A percentile compares a stretch with the other conserved stretches of the same genome.
phyloP scores from a whole-genome alignment of 176 grass and related monocot genomes.

The Musa troglodytarum region DNA sequence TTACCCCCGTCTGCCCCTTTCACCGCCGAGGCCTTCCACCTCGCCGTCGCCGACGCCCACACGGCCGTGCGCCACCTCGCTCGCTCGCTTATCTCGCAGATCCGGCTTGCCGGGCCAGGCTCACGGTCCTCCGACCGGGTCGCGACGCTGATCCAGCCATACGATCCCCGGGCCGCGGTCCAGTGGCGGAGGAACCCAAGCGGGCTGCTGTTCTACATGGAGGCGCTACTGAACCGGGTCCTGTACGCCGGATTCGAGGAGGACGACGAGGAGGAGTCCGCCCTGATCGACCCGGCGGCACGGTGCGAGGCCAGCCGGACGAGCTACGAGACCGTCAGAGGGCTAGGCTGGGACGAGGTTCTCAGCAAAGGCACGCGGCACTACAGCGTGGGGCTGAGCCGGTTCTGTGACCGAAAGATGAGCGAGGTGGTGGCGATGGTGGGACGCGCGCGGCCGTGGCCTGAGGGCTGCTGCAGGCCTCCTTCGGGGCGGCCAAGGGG shows the following conservation, averaged over 20 bases:
- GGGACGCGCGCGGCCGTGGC: conserved; percentile 68
- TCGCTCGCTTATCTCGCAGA: conserved; percentile 62
- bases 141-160: not conserved
- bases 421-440: conserved; percentile 73
- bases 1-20: conserved; percentile 11
- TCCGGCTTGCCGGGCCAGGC: conserved; percentile 3
- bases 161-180: not conserved
- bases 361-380: conserved; percentile 70
- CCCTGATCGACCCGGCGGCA: conserved; percentile 40
- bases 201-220: conserved; percentile 36
- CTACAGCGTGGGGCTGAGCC: conserved; percentile 74
- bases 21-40: conserved; percentile 37
- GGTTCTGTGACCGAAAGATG: conserved; percentile 95
- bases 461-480: conserved; percentile 71
- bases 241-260: conserved; percentile 70
- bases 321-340: conserved; percentile 39
- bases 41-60: conserved; percentile 49
- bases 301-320: conserved; percentile 56
- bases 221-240: conserved; percentile 70
- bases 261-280: conserved; percentile 41
- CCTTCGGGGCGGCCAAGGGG: conserved; percentile 66
- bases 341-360: conserved; percentile 74
- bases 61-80: conserved; percentile 56
- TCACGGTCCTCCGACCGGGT: not conserved
- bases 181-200: conserved; percentile 21